phyloP scores from a whole-genome alignment of 2,329 filamentous ascomycete species.

The Fusarium sp. region DNA sequence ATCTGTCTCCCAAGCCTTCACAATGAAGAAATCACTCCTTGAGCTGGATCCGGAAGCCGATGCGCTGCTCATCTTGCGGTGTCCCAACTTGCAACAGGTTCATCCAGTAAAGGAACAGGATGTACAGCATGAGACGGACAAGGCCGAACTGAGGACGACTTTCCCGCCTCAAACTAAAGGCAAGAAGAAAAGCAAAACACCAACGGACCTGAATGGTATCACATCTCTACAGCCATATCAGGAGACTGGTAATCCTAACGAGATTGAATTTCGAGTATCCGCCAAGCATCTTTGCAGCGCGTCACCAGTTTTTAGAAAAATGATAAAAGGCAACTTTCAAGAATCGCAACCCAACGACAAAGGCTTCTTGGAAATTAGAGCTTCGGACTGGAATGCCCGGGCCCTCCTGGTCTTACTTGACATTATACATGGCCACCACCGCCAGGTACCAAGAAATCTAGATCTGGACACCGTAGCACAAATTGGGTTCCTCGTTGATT shows the following conservation, averaged over 20 bases:
- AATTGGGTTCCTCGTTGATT: not conserved
- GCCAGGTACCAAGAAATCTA: rapidly evolving
- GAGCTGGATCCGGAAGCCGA: too few relatives aligned
- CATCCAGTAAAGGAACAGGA: not conserved
- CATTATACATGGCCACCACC: not conserved
- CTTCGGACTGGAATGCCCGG: not conserved
- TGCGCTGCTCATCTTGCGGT: too few relatives aligned
- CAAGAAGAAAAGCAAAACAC: not conserved
- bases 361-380: not conserved
- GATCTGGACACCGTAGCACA: not conserved
- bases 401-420: not conserved
- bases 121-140: not conserved
- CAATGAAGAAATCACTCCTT: too few relatives aligned
- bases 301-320: not conserved
- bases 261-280: not conserved
- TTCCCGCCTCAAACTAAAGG: too few relatives aligned
- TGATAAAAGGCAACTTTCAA: not conserved
- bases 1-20: too few relatives aligned
- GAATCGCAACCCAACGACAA: not conserved
- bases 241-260: not conserved
- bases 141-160: too few relatives aligned
- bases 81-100: too few relatives aligned
- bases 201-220: not conserved
- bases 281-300: not conserved
- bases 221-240: not conserved